Base-by-base conservation (phyloP, 1,284 basidiomycete genomes). In the Pseudozyma sp. region DNA sequence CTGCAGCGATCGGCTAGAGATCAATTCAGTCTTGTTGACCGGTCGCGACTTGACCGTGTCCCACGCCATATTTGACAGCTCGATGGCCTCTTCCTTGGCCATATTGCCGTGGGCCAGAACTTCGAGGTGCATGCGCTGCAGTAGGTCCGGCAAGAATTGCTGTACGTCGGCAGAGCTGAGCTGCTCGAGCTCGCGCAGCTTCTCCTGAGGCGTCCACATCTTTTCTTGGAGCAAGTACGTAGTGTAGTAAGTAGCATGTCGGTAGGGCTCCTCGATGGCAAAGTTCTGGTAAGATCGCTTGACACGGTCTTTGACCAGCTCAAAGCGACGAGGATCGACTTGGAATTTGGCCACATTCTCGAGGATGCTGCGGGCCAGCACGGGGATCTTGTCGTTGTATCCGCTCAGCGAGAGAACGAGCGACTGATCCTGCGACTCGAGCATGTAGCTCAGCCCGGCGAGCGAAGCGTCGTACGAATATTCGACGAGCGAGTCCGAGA, bases 381-480 rank as follows among this genome's bases (percentile, higher is more conserved):
- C 89, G 7, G 89, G 86, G 40, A 99, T 87, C 86, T 97, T 98
- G 86, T 99, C 95, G 82, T 96, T 97, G 87, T 97, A 99, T 2
- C 97, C 97, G 53, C 88, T 89, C 49, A 94, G 87, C 9, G 88
- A 87, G 34, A 97, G 84, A 49, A 88, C 89, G 42, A 98, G 84
- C 3, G 92, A 92, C 33, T 91, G 90, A 7, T 88, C 87, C 70
- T 90, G 88, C 33, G 88, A 87, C 37, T 89, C 87, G 75, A 97
- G 88, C 76, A 87, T 88, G 86, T 97, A 99, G 13, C 87, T 87
- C 49, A 99, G 87, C 14, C 94, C 94, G 33, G 95, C 97, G 17
- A 99, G 88, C 54, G 93, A 91, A 8, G 97, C 97, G 79, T 95
- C 92, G 84, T 99, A 99, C 0, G 93, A 88, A 81, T 92, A 94